Base-by-base conservation (phyloP, 2,329 filamentous ascomycete genomes). In the Orbilia ellipsospora region DNA sequence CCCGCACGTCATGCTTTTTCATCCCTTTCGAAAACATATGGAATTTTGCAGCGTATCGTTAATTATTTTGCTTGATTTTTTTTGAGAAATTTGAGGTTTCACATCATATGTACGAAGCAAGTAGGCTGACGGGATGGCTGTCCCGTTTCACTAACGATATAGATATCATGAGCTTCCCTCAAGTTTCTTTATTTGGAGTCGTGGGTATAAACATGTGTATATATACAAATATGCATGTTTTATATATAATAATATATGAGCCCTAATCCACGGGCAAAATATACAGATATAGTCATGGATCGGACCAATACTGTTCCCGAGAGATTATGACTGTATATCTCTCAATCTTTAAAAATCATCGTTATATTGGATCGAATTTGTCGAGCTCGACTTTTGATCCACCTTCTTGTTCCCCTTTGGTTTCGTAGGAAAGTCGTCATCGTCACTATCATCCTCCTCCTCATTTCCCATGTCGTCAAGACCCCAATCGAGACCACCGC, bases 401-500 rank as follows among this genome's bases (percentile, higher is more conserved):
- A 1, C 12, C 6, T 18, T 56, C 55, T 15, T 60, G 18, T 20
- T 51, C 16, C 16, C 23, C 55, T 40, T 67, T 4, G 48, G 18
- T 13, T 23, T 52, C 16, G 48, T 23, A 28, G 40, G 57, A 36
- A 36, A 36, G 31, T 6, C 8, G 31, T 36, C n/a, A 23, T 42
- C 45, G 5, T 51, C 28, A 4, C 20, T 15, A 40, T 7, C 7
- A 20, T 48, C 40, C 6, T 52, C 52, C 6, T 56, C 36, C 4
- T 45, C 57, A 5, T 42, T n/a, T 28, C 57, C 69, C 18, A 68
- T 18, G 52, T 74, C 70, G 20, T 68, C 70, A 44, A 74, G 54
- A 1, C 64, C 70, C 70, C 70, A 74, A 48, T 74, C 70, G 28
- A 74, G 31, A 10, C 18, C 50, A 23, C 57, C 44, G 12, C 64